Evolutionary conservation across 202 grass and related monocot species (phyloP).

Genomic region (Cymbopogon flexuosus): DNA sequence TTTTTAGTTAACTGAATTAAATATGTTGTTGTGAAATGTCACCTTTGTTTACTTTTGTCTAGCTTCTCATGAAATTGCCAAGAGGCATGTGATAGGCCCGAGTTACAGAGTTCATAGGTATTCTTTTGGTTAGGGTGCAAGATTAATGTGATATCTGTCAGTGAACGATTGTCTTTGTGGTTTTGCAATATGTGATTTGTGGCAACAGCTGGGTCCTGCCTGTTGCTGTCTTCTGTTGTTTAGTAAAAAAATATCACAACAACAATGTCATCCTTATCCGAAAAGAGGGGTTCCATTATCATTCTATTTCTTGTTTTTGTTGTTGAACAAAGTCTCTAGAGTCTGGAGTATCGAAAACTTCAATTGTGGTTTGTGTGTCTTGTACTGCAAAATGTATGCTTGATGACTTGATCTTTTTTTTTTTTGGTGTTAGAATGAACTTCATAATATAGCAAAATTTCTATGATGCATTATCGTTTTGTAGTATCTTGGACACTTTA

Average conservation of each 20-base stretch:
- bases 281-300: neutral
- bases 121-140: neutral
- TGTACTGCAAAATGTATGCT: conserved; percentile 7
- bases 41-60: conserved; percentile 24
- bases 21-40: conserved; percentile 13
- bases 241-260: neutral
- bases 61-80: neutral
- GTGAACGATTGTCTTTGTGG: neutral
- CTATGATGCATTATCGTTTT: neutral
- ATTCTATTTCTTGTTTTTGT: neutral
- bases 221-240: conserved; percentile 10
- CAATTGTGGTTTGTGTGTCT: conserved; percentile 16
- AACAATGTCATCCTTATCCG: neutral
- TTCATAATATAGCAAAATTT: neutral
- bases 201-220: neutral
- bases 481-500: conserved; percentile 12
- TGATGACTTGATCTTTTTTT: conserved; percentile 1
- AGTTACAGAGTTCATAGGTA: neutral
- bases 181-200: conserved; percentile 18
- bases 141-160: neutral
- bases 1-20: conserved; percentile 11
- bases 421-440: neutral
- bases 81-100: neutral
- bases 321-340: neutral
- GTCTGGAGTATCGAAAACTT: neutral